Conservation (phyloP, 2,329 filamentous ascomycete species). For the Nigrograna mackinnonii region DNA sequence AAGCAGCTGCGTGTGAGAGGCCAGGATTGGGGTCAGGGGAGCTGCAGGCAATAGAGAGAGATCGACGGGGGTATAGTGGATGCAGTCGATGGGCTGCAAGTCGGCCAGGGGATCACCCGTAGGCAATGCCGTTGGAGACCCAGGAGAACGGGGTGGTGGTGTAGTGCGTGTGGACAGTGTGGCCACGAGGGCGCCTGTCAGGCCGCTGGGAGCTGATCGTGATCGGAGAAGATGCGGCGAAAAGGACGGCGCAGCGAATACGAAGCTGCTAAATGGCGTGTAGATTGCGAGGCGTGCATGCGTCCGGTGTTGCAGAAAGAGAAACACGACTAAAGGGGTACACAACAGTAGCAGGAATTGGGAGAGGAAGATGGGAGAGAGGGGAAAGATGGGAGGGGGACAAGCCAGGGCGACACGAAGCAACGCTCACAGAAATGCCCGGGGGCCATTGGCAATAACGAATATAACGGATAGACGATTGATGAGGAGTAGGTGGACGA, state of each 20-base stretch:
- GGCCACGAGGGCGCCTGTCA: too few species aligned
- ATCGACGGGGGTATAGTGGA: conserved; percentile 4
- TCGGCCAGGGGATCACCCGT: not conserved
- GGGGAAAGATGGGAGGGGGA: not conserved
- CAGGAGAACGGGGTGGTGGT: not conserved
- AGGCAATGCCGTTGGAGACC: too few species aligned
- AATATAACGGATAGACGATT: too few species aligned
- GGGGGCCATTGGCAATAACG: too few species aligned
- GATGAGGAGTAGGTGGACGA: too few species aligned
- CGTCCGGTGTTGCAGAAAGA: conserved; percentile 10
- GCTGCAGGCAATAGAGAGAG: conserved; percentile 6
- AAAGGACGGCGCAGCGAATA: too few species aligned
- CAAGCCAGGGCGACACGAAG: not conserved
- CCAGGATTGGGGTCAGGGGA: conserved; percentile 5
- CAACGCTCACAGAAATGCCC: too few species aligned
- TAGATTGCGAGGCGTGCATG: conserved; percentile 14
- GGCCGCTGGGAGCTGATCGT: too few species aligned
- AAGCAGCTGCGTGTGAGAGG: conserved; percentile 10
- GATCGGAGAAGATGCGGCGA: too few species aligned
- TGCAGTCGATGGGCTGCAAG: conserved; percentile 3
- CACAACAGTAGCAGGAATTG: too few species aligned
- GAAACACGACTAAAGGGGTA: too few species aligned
- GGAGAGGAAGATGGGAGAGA: not conserved
- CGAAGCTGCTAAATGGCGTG: too few species aligned
- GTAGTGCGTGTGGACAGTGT: not conserved